Percentiles rank a stretch among this genome's conserved stretches.
These are phyloP conservation scores for Dactylellina leptospora DNA, from an alignment of 2,329 filamentous ascomycete genomes.

Conservation along the genomic window DNA sequence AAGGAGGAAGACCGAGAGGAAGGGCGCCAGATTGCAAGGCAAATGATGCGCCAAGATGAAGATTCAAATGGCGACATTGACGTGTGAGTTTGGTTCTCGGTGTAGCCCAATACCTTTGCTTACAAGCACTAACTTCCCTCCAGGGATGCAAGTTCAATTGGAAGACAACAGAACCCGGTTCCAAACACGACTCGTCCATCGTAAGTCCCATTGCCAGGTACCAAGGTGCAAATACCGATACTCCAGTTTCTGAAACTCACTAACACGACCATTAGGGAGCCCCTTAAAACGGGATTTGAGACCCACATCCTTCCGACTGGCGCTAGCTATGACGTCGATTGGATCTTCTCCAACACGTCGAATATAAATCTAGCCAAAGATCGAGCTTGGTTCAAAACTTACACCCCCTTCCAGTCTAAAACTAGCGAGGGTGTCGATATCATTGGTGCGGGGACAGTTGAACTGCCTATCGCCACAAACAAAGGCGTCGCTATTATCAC, in stretches of 20 bases:
- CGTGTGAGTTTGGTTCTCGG: too few species aligned
- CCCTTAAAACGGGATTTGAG: neutral
- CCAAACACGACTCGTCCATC: too few species aligned
- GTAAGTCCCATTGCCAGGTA: too few species aligned
- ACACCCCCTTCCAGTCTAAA: constrained; percentile 15
- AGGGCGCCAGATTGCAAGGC: neutral
- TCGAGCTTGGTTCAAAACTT: constrained; percentile 30
- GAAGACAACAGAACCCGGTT: too few species aligned
- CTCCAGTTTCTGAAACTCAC: too few species aligned
- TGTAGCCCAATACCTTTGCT: too few species aligned
- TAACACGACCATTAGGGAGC: too few species aligned
- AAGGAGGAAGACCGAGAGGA: neutral
- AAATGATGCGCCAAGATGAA: too few species aligned
- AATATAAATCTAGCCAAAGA: constrained; percentile 38
- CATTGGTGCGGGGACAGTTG: constrained; percentile 31
- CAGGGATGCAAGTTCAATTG: too few species aligned
- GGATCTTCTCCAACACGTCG: constrained; percentile 34
- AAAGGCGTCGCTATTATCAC: constrained; percentile 22
- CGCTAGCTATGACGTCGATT: constrained; percentile 25
- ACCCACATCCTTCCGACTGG: constrained; percentile 7
- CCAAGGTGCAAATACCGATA: too few species aligned
- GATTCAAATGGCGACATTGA: too few species aligned
- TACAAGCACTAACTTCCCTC: too few species aligned
- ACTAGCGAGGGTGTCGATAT: constrained; percentile 5
- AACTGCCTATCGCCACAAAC: constrained; percentile 31